These are phyloP conservation scores for Rubia tinctorum DNA, from an alignment of 305 asterid genomes.

Conservation along the genomic window DNA sequence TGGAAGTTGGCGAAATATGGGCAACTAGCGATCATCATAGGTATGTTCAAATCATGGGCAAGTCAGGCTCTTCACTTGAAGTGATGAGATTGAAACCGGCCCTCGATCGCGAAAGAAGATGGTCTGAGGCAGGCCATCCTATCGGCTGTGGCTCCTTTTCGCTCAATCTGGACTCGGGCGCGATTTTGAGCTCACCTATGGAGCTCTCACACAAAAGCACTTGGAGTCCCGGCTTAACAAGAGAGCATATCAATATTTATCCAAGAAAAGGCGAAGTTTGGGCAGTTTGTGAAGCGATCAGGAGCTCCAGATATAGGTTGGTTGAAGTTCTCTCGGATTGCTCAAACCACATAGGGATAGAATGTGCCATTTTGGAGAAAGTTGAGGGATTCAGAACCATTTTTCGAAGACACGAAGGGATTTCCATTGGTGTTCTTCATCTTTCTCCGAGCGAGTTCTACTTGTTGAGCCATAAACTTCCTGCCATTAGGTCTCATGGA, in stretches of 20 bases:
- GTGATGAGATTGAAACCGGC: slow-evolving; percentile 22
- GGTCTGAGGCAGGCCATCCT: slow-evolving; percentile 27
- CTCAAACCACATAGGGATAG: slow-evolving; percentile 13
- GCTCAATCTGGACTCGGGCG: slow-evolving; percentile 5
- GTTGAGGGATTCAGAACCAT: slow-evolving; percentile 14
- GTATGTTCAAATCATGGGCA: slow-evolving; percentile 22
- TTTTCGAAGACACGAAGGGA: slow-evolving; percentile 17
- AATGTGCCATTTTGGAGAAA: slow-evolving; percentile 17
- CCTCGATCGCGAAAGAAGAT: slow-evolving; percentile 26
- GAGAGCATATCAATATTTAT: slow-evolving; percentile 15
- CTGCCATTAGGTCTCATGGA: slow-evolving; percentile 18
- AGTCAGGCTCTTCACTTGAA: neutral
- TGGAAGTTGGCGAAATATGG: slow-evolving; percentile 23
- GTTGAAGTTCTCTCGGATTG: slow-evolving; percentile 26
- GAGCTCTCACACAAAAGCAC: slow-evolving; percentile 22
- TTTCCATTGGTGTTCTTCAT: neutral
- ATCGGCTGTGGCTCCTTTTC: slow-evolving; percentile 26
- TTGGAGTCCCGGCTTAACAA: slow-evolving; percentile 9
- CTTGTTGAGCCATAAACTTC: slow-evolving; percentile 18
- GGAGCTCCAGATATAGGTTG: slow-evolving; percentile 15
- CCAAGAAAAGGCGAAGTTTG: slow-evolving; percentile 30
- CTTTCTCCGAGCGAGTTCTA: slow-evolving; percentile 15
- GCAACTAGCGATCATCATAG: slow-evolving; percentile 20
- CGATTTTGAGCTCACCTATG: slow-evolving; percentile 3
- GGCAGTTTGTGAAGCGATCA: slow-evolving; percentile 19